phyloP scores from a whole-genome alignment of 1,139 yeast species.

The Oligophagozyma castellii region DNA sequence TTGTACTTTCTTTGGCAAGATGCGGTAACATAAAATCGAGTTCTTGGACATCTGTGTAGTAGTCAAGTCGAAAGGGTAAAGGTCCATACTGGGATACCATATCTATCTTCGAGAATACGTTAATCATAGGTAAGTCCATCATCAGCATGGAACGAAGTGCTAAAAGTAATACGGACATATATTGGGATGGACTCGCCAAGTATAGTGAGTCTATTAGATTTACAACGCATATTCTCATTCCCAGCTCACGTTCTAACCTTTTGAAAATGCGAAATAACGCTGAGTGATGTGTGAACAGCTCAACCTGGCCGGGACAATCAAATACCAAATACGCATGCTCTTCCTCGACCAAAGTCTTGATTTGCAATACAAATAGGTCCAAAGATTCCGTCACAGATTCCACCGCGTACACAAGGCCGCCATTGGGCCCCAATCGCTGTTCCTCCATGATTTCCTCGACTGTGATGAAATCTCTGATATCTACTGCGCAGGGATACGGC shows the following conservation, averaged over 20 bases:
- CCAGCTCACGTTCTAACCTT: slow-evolving; percentile 52
- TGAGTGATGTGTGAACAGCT: slow-evolving; percentile 81
- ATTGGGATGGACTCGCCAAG: slow-evolving; percentile 78
- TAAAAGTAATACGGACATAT: slow-evolving; percentile 67
- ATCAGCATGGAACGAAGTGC: slow-evolving; percentile 87
- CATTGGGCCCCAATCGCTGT: slow-evolving; percentile 80
- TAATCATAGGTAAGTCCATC: slow-evolving; percentile 84
- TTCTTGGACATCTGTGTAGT: slow-evolving; percentile 86
- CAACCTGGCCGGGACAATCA: slow-evolving; percentile 98
- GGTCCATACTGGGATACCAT: slow-evolving; percentile 54
- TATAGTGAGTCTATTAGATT: slow-evolving; percentile 79
- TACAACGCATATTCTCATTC: slow-evolving; percentile 71
- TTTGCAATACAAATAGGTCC: slow-evolving; percentile 46
- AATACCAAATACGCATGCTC: slow-evolving; percentile 64
- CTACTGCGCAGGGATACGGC: slow-evolving; percentile 74
- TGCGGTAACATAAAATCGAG: slow-evolving; percentile 53
- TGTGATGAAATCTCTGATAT: slow-evolving; percentile 76
- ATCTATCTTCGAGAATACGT: slow-evolving; percentile 86
- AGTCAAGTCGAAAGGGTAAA: slow-evolving; percentile 64
- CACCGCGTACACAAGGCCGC: slow-evolving; percentile 82
- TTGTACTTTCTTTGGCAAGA: slow-evolving; percentile 47
- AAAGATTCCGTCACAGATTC: slow-evolving; percentile 47
- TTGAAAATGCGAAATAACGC: slow-evolving; percentile 64
- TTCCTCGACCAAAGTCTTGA: slow-evolving; percentile 42
- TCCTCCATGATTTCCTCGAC: slow-evolving; percentile 86